Evolutionary conservation across 1,284 basidiomycete species (phyloP), one percentile per base, ranked within the genome.

Genomic region (Marasmius sp.): DNA sequence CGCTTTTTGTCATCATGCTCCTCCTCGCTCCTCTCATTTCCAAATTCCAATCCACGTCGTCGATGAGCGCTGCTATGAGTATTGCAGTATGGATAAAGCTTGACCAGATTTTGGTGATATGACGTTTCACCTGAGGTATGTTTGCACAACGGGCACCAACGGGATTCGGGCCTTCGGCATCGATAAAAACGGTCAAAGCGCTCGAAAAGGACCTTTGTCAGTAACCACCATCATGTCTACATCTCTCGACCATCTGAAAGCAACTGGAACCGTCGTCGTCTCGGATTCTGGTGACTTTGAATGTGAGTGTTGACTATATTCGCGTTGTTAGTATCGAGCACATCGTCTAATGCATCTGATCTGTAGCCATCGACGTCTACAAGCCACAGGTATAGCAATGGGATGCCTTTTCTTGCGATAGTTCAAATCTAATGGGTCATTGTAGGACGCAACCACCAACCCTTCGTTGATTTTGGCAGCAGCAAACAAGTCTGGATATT

Each of bases 391-490:
- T 85, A 72, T 62, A 68, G 56, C 18, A 12, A 20, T 36, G 11
- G 1, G 37, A 16, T 22, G 16, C 27, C 27, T 27, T 27, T 5
- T 27, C 27, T 27, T 27, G 27, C 27, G 27, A 27, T 27, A 27
- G 5, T 27, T 27, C 49, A 34, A 10, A n/a, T 18, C 49, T 54
- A 51, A 58, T 33, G 48, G 10, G 64, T 50, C 38, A 49, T 27
- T 27, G 2, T 69, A 92, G 87, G 91, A 93, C 79, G 95, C 95
- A 20, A 98, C 95, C 58, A 98, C 95, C 68, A 98, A 98, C 83
- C 95, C 95, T 36, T 95, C 93, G 55, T 79, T 94, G 74, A 93
- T 97, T 78, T 84, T 99, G 68, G 94, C 95, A 34, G 97, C 97
- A 52, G 91, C 95, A 70, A 92, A 92, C 82, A 93, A 98, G 80